Conservation (phyloP, 2,329 filamentous ascomycete species). For the Penicillium corylophilum region DNA sequence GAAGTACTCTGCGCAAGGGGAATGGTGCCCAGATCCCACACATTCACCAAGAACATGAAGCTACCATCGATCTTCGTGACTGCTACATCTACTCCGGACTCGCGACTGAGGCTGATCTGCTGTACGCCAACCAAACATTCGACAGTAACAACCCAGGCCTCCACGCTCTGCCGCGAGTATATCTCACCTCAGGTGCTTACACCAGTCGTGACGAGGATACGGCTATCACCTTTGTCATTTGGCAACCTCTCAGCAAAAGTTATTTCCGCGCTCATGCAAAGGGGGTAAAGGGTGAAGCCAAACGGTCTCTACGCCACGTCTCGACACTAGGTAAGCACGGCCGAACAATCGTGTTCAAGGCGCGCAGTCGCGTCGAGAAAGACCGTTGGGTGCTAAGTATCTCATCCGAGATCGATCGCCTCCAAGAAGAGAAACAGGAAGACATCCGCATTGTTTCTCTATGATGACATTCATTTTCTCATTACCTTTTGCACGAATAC, state of each 20-base stretch:
- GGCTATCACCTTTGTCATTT: constrained; percentile 67
- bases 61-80: constrained; percentile 58
- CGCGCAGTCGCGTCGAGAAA: constrained; percentile 62
- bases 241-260: constrained; percentile 59
- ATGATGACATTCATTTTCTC: constrained; percentile 4
- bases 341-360: constrained; percentile 64
- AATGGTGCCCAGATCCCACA: constrained; percentile 58
- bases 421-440: constrained; percentile 48
- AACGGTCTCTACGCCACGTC: constrained; percentile 56
- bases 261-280: constrained; percentile 52
- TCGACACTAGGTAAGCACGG: constrained; percentile 61
- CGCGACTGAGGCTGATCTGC: constrained; percentile 60
- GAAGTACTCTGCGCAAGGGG: constrained; percentile 55
- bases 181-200: constrained; percentile 58
- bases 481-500: constrained; percentile 2
- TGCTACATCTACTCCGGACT: constrained; percentile 67
- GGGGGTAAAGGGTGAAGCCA: constrained; percentile 40
- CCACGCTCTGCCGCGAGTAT: constrained; percentile 59
- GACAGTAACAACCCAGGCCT: constrained; percentile 62
- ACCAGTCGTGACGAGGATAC: constrained; percentile 63
- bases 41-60: constrained; percentile 62
- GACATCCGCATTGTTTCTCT: constrained; percentile 49
- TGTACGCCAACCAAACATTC: constrained; percentile 65
- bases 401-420: constrained; percentile 64
- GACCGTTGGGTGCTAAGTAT: constrained; percentile 68